These are phyloP conservation scores for Conticribra weissflogii DNA, from an alignment of 108 stramenopile species.

Conservation along the genomic window DNA sequence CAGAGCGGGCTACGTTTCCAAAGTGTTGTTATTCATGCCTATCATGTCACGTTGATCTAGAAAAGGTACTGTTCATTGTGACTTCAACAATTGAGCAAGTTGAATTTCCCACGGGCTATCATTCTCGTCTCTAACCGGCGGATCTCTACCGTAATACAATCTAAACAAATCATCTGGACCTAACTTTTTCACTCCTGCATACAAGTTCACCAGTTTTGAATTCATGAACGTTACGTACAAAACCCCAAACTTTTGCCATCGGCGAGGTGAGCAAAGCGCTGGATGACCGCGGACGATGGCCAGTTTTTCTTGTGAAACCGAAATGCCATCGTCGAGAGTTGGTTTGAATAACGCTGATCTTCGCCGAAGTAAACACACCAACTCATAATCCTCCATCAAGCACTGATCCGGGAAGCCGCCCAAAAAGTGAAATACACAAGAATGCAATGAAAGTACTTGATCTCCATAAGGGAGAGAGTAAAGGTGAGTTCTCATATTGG, in stretches of 20 bases:
- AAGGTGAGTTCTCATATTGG: constrained; percentile 57
- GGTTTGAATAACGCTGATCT: constrained; percentile 56
- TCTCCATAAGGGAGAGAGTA: constrained; percentile 89
- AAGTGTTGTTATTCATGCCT: too few relatives aligned
- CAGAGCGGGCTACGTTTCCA: too few relatives aligned
- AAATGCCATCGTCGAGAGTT: too few relatives aligned
- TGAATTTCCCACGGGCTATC: constrained; percentile 40
- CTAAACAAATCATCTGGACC: constrained; percentile 62
- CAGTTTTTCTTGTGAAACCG: constrained; percentile 47
- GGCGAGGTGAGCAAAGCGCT: constrained; percentile 72
- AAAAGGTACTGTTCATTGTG: too few relatives aligned
- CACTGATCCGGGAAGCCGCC: constrained; percentile 89
- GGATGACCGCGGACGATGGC: constrained; percentile 55
- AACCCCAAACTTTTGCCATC: constrained; percentile 86
- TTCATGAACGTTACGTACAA: constrained; percentile 72
- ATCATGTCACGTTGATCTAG: too few relatives aligned
- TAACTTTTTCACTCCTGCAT: constrained; percentile 42
- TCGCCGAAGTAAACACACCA: constrained; percentile 68
- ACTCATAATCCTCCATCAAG: constrained; percentile 91
- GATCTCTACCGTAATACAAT: constrained; percentile 56
- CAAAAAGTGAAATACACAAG: constrained; percentile 61
- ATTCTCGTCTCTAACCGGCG: constrained; percentile 29
- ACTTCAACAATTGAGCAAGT: too few relatives aligned
- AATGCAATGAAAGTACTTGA: constrained; percentile 77
- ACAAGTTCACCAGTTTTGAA: constrained; percentile 64